Percentiles rank a stretch among this genome's conserved stretches.
Conservation (phyloP, 179 eudicot species). For the Actinidia arguta region DNA sequence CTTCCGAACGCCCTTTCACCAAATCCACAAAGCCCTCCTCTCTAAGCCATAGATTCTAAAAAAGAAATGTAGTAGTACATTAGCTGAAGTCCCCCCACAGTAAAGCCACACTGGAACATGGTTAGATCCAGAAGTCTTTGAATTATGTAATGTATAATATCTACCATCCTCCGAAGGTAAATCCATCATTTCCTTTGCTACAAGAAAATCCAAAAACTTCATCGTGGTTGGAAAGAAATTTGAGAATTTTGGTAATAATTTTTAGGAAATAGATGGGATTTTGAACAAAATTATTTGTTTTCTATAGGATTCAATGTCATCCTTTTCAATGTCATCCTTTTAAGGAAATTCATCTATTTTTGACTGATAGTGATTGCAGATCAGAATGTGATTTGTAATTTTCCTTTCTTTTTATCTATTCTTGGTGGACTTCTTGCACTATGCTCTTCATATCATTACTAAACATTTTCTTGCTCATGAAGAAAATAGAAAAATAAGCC, state of each 20-base stretch:
- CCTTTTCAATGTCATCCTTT: not conserved
- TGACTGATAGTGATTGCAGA: not conserved
- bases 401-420: not conserved
- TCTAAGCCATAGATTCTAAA: no score
- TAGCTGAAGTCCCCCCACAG: no score
- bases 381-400: not conserved
- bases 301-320: not conserved
- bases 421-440: not conserved
- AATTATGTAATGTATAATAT: no score
- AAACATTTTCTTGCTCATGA: not conserved
- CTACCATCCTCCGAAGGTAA: no score
- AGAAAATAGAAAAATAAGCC: not conserved
- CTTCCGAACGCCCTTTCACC: no score
- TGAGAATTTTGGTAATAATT: not conserved
- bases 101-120: no score
- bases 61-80: no score
- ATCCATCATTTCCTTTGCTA: no score
- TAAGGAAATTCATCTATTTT: not conserved
- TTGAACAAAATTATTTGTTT: not conserved
- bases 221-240: no score
- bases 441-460: not conserved
- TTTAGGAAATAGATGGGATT: not conserved
- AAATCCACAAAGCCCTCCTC: no score
- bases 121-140: no score
- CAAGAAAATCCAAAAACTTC: no score